Evolutionary conservation across 2,329 filamentous ascomycete genomes (phyloP).

Genomic region (Zymoseptoria brevis): DNA sequence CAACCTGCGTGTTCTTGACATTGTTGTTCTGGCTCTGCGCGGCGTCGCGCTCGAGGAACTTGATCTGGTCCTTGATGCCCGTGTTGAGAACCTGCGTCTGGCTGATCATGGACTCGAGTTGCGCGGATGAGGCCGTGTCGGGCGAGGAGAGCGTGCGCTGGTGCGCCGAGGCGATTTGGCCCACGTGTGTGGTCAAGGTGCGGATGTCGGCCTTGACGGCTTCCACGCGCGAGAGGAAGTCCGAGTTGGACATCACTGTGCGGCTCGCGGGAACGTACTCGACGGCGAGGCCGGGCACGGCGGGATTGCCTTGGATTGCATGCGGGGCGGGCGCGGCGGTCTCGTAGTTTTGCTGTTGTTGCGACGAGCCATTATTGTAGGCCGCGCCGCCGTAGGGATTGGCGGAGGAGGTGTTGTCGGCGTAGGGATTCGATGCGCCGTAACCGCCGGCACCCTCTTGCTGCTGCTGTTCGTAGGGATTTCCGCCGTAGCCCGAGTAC

Average conservation of each 20-base stretch:
- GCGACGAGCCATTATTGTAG: slow-evolving; percentile 22
- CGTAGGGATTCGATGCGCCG: slow-evolving; percentile 29
- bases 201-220: slow-evolving; percentile 61
- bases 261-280: slow-evolving; percentile 36
- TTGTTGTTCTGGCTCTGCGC: slow-evolving; percentile 55
- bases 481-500: slow-evolving; percentile 51
- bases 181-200: slow-evolving; percentile 57
- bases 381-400: slow-evolving; percentile 34
- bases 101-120: slow-evolving; percentile 60
- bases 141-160: slow-evolving; percentile 62
- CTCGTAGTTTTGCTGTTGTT: slow-evolving; percentile 2
- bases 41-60: slow-evolving; percentile 63
- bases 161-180: slow-evolving; percentile 60
- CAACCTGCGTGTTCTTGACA: slow-evolving; percentile 62
- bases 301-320: slow-evolving; percentile 35
- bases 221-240: slow-evolving; percentile 61
- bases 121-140: slow-evolving; percentile 45
- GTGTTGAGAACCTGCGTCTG: slow-evolving; percentile 66
- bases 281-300: slow-evolving; percentile 44
- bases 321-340: slow-evolving; percentile 7
- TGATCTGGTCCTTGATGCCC: slow-evolving; percentile 72
- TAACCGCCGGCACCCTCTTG: slow-evolving; percentile 38
- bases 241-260: slow-evolving; percentile 50
- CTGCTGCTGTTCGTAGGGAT: slow-evolving; percentile 61
- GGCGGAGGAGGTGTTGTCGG: slow-evolving; percentile 15